Evolutionary conservation across 305 asterid genomes (phyloP).

Genomic region (Fraxinus floribunda): DNA sequence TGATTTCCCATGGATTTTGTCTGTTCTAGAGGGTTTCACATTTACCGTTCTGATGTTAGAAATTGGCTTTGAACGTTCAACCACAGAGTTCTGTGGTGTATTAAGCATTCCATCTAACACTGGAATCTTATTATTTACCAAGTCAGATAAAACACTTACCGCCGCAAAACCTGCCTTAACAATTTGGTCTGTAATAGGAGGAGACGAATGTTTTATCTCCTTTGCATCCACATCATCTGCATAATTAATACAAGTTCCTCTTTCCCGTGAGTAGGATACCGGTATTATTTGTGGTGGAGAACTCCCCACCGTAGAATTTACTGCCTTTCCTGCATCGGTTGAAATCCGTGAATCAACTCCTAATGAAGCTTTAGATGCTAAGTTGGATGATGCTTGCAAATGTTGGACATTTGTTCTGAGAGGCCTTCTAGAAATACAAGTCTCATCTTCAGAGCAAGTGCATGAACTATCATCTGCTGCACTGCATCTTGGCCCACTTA

Average conservation of each 20-base stretch:
- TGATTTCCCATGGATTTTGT: conserved; percentile 39
- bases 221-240: conserved; percentile 36
- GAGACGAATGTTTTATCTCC: conserved; percentile 40
- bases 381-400: conserved; percentile 39
- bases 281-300: conserved; percentile 40
- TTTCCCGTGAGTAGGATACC: conserved; percentile 30
- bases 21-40: conserved; percentile 43
- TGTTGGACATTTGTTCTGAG: conserved; percentile 46
- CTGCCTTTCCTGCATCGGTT: conserved; percentile 44
- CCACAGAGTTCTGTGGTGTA: conserved; percentile 40
- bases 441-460: conserved; percentile 79
- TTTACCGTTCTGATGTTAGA: conserved; percentile 41
- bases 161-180: conserved; percentile 91
- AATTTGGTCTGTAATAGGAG: conserved; percentile 66
- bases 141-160: conserved; percentile 68
- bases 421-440: conserved; percentile 59
- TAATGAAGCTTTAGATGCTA: conserved; percentile 45
- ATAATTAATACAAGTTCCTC: conserved; percentile 42
- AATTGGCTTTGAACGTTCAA: conserved; percentile 46
- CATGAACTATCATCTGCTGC: conserved; percentile 84
- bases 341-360: conserved; percentile 53
- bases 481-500: conserved; percentile 70
- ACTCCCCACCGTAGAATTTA: conserved; percentile 34
- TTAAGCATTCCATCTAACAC: conserved; percentile 45
- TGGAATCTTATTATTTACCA: conserved; percentile 70